A percentile compares a stretch with the other conserved stretches of the same genome.
Conservation (phyloP, 768 basidiomycete genomes). For the Leccinellum luteum region DNA sequence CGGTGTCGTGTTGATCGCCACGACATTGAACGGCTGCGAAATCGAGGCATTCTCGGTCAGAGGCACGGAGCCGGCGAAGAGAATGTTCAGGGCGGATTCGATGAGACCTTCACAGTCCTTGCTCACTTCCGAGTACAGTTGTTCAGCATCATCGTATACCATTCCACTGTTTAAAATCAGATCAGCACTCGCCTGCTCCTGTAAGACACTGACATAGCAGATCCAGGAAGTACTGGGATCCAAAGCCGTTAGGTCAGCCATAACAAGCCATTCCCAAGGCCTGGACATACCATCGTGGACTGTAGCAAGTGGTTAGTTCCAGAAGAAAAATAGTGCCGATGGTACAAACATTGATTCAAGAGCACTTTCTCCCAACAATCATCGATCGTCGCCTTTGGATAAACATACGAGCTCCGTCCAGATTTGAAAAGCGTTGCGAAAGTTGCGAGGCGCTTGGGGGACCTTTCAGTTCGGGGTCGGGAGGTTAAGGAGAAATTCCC, state of each 20-base stretch:
- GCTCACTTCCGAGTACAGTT: conserved; percentile 76
- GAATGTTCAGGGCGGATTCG: conserved; percentile 69
- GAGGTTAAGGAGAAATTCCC: background rate
- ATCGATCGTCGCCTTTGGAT: conserved; percentile 81
- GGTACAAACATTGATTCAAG: conserved; percentile 73
- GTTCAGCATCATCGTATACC: conserved; percentile 95
- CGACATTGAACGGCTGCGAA: conserved; percentile 31
- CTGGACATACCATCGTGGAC: conserved; percentile 76
- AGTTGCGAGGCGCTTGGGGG: conserved; percentile 66
- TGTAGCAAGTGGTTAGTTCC: conserved; percentile 24
- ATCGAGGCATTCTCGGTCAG: conserved; percentile 18
- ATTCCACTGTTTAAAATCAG: conserved; percentile 60
- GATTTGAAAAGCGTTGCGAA: conserved; percentile 65
- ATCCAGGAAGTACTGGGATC: conserved; percentile 76
- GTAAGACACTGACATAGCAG: conserved; percentile 62
- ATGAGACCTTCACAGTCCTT: conserved; percentile 63
- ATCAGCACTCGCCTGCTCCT: background rate
- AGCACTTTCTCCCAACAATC: conserved; percentile 92
- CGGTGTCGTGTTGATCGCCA: conserved; percentile 83
- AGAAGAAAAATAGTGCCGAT: background rate
- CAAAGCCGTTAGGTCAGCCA: conserved; percentile 1
- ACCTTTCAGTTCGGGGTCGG: background rate
- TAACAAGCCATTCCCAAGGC: background rate
- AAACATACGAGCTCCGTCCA: conserved; percentile 52
- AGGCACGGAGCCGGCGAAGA: conserved; percentile 40